A percentile compares a stretch with the other conserved stretches of the same genome.
Conservation (phyloP, 768 basidiomycete genomes). For the Rhodocollybia butyracea region DNA sequence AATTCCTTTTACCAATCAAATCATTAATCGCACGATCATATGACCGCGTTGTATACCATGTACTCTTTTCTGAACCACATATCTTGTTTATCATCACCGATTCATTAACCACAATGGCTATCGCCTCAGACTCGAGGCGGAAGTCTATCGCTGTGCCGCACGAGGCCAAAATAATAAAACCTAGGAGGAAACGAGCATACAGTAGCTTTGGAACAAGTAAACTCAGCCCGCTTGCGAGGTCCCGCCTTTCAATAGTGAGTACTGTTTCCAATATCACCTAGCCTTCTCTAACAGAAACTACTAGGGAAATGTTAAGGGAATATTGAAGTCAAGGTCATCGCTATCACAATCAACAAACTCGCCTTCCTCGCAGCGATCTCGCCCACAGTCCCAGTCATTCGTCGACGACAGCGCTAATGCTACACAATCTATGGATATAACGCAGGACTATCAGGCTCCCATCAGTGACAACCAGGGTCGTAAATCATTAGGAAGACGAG, state of each 20-base stretch:
- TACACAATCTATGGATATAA: conserved; percentile 60
- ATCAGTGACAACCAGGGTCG: conserved; percentile 53
- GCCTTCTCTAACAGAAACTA: conserved; percentile 2
- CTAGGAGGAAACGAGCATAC: conserved; percentile 56
- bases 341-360: conserved; percentile 17
- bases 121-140: conserved; percentile 51
- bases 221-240: conserved; percentile 64
- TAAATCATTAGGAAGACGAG: conserved; percentile 71
- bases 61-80: too few relatives aligned
- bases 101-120: conserved; percentile 12
- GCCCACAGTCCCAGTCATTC: conserved; percentile 24
- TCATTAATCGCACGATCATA: too few relatives aligned
- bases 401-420: conserved; percentile 34
- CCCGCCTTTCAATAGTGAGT: conserved; percentile 67
- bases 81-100: conserved; percentile 20
- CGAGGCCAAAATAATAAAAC: conserved; percentile 39
- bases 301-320: conserved; percentile 76
- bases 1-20: too few relatives aligned
- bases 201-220: conserved; percentile 69
- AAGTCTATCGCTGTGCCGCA: conserved; percentile 69
- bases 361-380: conserved; percentile 6
- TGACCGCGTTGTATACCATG: too few relatives aligned
- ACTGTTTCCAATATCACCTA: not conserved
- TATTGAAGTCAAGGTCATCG: conserved; percentile 53
- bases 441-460: conserved; percentile 46